Evolutionary conservation across 495 filamentous ascomycete genomes (phyloP), one percentile per base, ranked within the genome.

Genomic region (Lophiotrema nucula): DNA sequence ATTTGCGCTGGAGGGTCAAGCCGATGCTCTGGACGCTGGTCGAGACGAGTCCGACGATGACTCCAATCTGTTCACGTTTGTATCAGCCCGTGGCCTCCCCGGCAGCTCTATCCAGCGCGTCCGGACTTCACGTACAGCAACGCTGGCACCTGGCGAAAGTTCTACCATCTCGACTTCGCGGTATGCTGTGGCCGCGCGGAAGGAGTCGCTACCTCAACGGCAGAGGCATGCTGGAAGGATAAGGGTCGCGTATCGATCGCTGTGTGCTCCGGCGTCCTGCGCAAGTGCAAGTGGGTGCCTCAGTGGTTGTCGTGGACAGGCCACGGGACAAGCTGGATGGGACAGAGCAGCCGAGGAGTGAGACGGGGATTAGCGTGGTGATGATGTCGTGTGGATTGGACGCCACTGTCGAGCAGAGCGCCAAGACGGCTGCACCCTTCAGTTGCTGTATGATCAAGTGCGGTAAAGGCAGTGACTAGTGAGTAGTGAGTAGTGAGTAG

Each of bases 1-100:
- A 97, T 72, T 99, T 99, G 70, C 93, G 89, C 76, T 99, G 93
- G 19, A 97, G 81, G n/a, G 93, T 99, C 60, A 99, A 82, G 62
- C 93, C 93, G 65, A 99, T 76, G 69, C 90, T 95, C 70, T 99
- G 93, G 18, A 97, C 80, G 67, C 89, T 90, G 43, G 93, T 96
- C 59, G 92, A 96, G 52, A 96, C 65, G 53, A 99, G 80, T 60
- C 93, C 93, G 69, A 97, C 92, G 47, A 96, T 70, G 69, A 97
- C 89, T 61, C 93, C 93, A 67, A 99, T 79, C 89, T 95, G 66
- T 48, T 47, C 4, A 28, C 4, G 15, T 37, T 1, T 28, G 19
- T 3, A n/a, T n/a, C 31, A 35, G 31, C 31, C 31, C n/a, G n/a
- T n/a, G n/a, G n/a, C n/a, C n/a, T n/a, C n/a, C n/a, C n/a, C n/a